Percentiles rank a stretch among this genome's conserved stretches.
Conservation (phyloP, 352 stramenopile species). For the Thalassiosira mediterranea region DNA sequence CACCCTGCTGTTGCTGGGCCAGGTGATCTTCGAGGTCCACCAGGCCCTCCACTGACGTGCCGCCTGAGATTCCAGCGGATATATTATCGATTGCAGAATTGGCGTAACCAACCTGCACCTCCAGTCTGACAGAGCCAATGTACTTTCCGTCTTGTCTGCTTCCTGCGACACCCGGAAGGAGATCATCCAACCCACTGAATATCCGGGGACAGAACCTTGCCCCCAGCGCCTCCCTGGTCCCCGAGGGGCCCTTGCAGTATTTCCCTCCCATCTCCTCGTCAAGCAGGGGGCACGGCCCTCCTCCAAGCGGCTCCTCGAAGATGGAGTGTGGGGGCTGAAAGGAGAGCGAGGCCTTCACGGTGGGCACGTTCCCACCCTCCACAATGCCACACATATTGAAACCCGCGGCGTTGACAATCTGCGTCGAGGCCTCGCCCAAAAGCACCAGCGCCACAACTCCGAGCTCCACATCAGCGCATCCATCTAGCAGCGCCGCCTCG, state of each 20-base stretch:
- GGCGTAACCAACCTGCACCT: slow-evolving; percentile 9
- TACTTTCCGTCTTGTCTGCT: slow-evolving; percentile 35
- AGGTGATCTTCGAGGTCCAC: slow-evolving; percentile 56
- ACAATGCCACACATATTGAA: not conserved
- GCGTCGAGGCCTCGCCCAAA: not conserved
- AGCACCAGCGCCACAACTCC: slow-evolving; percentile 40
- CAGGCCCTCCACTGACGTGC: slow-evolving; percentile 33
- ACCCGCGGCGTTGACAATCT: not conserved
- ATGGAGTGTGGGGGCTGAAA: slow-evolving; percentile 48
- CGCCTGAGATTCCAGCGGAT: not conserved
- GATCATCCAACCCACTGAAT: slow-evolving; percentile 14
- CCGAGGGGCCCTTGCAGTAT: not conserved
- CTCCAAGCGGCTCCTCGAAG: slow-evolving; percentile 40
- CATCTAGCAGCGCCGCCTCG: slow-evolving; percentile 27
- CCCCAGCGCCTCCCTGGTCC: not conserved
- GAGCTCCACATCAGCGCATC: slow-evolving; percentile 39
- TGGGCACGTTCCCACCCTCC: slow-evolving; percentile 11
- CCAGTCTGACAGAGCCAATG: slow-evolving; percentile 30
- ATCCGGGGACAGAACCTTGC: slow-evolving; percentile 42
- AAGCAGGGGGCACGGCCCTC: slow-evolving; percentile 26
- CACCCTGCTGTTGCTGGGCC: slow-evolving; percentile 2
- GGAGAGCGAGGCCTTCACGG: slow-evolving; percentile 24
- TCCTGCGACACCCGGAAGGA: slow-evolving; percentile 39
- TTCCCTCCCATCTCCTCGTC: slow-evolving; percentile 10
- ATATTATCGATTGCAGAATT: slow-evolving; percentile 6